Evolutionary conservation across 2,329 filamentous ascomycete genomes (phyloP).

Genomic region (Colletotrichum tabaci): DNA sequence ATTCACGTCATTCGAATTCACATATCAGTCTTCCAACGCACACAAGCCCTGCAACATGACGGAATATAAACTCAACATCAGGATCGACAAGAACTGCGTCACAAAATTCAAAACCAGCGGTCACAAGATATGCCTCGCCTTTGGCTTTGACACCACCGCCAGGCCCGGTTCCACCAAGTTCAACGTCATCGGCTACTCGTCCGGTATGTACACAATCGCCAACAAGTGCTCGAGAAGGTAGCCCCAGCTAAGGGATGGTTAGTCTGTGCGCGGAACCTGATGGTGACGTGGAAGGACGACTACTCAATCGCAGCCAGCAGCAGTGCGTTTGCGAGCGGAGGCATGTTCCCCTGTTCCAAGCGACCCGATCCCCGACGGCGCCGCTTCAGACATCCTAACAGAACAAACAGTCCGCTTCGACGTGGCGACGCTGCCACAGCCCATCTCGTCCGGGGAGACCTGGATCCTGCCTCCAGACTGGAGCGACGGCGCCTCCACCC

Average conservation of each 20-base stretch:
- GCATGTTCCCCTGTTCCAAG: background rate
- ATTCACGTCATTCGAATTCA: background rate
- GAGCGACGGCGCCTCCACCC: background rate
- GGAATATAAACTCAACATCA: constrained; percentile 19
- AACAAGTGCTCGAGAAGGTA: too few species aligned
- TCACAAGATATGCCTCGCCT: constrained; percentile 14
- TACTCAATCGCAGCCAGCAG: constrained; percentile 17
- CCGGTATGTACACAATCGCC: background rate
- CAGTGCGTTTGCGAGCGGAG: constrained; percentile 18
- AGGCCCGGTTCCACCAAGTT: constrained; percentile 18
- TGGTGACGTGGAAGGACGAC: constrained; percentile 6
- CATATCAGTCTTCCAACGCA: background rate
- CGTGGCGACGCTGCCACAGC: constrained; percentile 7
- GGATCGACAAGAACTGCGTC: constrained; percentile 8
- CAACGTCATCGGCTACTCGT: constrained; percentile 20
- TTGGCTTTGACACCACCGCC: constrained; percentile 18
- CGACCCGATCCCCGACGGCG: too few species aligned
- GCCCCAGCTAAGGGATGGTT: background rate
- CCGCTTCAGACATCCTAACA: background rate
- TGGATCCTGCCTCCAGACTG: constrained; percentile 5
- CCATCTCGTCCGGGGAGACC: background rate
- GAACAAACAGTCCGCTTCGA: background rate
- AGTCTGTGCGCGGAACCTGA: constrained; percentile 18
- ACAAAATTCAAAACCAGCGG: constrained; percentile 10
- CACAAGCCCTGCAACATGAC: background rate